Evolutionary conservation across 2,329 filamentous ascomycete species (phyloP).

Genomic region (Berkeleyomyces rouxiae): DNA sequence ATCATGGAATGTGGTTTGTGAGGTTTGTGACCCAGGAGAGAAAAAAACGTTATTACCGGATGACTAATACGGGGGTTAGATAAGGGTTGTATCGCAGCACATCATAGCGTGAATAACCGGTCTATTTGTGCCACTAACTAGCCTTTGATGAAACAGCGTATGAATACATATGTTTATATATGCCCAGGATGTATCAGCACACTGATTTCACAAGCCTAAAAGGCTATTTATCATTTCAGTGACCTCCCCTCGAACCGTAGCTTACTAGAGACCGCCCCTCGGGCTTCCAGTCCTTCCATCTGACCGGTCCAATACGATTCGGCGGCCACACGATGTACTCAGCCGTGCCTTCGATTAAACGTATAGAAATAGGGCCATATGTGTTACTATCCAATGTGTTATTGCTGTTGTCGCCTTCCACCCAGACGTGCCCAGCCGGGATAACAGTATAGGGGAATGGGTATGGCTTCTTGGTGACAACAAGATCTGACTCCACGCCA

Average conservation of each 20-base stretch:
- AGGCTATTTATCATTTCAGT: too few relatives aligned
- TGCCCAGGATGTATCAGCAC: too few relatives aligned
- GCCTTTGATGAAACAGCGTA: background rate
- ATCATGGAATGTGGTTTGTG: too few relatives aligned
- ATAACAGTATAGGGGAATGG: conserved; percentile 34
- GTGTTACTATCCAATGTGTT: conserved; percentile 59
- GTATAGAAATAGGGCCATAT: conserved; percentile 68
- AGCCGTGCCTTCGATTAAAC: conserved; percentile 58
- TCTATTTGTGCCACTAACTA: too few relatives aligned
- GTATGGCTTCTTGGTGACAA: conserved; percentile 9
- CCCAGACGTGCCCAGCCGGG: conserved; percentile 78
- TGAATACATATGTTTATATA: background rate
- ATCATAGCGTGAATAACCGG: background rate
- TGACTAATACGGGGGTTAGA: background rate
- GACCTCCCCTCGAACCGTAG: too few relatives aligned
- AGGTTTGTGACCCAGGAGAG: background rate
- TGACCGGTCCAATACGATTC: conserved; percentile 37
- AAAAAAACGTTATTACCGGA: background rate
- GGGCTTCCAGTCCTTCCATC: background rate
- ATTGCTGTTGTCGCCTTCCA: conserved; percentile 60
- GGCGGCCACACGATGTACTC: conserved; percentile 56
- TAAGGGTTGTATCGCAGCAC: background rate
- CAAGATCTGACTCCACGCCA: conserved; percentile 55
- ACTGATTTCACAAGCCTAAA: too few relatives aligned
- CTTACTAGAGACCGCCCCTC: background rate